These are phyloP conservation scores for Hebeloma cylindrosporum DNA, from an alignment of 768 basidiomycete genomes.

Conservation along the genomic window DNA sequence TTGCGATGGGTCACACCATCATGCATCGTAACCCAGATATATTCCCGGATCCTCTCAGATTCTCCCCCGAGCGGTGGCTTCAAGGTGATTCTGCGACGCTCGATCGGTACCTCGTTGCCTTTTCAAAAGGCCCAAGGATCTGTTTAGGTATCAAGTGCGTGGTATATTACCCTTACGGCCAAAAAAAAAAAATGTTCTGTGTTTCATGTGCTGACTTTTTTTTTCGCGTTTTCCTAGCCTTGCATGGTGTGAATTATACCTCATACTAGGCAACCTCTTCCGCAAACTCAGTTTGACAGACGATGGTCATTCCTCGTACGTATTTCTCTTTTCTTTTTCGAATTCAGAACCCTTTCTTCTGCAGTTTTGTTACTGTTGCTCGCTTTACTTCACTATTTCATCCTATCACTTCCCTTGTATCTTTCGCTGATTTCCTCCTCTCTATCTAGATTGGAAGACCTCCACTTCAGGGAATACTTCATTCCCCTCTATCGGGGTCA, in stretches of 20 bases:
- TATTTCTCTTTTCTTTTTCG: neutral
- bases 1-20: constrained; percentile 36
- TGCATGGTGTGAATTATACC: constrained; percentile 33
- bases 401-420: neutral
- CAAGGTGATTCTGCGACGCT: constrained; percentile 28
- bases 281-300: constrained; percentile 28
- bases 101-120: constrained; percentile 38
- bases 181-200: neutral
- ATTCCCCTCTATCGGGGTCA: constrained; percentile 12
- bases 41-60: constrained; percentile 38
- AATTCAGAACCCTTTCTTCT: too few species aligned
- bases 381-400: neutral
- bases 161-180: neutral
- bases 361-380: neutral
- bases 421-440: neutral
- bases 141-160: constrained; percentile 43
- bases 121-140: constrained; percentile 42
- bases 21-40: constrained; percentile 38
- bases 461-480: constrained; percentile 13
- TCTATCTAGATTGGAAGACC: constrained; percentile 8
- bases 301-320: constrained; percentile 15
- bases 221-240: constrained; percentile 21
- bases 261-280: constrained; percentile 33
- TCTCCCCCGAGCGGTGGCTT: constrained; percentile 42
- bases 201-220: constrained; percentile 1